A percentile compares a stretch with the other conserved stretches of the same genome.
These are phyloP conservation scores for Curvularia lunata DNA, from an alignment of 2,329 filamentous ascomycete species.

Conservation along the genomic window DNA sequence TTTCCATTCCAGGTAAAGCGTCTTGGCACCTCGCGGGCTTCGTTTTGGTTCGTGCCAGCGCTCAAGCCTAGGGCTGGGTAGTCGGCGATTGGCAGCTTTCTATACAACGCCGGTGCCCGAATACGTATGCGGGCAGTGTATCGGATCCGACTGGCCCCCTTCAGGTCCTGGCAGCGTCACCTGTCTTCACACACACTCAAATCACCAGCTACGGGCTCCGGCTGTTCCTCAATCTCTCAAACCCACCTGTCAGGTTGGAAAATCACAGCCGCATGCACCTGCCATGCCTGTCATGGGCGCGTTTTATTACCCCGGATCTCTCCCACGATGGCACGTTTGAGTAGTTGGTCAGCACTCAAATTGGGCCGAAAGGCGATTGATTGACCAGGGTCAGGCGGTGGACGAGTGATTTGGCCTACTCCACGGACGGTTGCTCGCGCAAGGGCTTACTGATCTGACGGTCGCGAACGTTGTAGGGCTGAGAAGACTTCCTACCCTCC, in stretches of 20 bases:
- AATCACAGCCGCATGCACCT: neutral
- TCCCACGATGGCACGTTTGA: slow-evolving; percentile 7
- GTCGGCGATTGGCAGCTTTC: slow-evolving; percentile 11
- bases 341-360: slow-evolving; percentile 34
- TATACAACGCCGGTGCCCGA: neutral
- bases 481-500: neutral
- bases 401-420: slow-evolving; percentile 8
- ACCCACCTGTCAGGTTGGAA: neutral
- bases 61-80: slow-evolving; percentile 11
- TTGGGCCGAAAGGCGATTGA: slow-evolving; percentile 17
- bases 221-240: neutral
- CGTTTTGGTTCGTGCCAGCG: slow-evolving; percentile 11
- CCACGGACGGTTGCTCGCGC: slow-evolving; percentile 32
- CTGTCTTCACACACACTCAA: neutral
- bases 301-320: slow-evolving; percentile 26
- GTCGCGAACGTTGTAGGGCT: slow-evolving; percentile 15
- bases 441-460: slow-evolving; percentile 36
- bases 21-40: slow-evolving; percentile 9
- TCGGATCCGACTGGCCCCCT: slow-evolving; percentile 3
- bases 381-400: neutral
- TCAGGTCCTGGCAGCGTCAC: neutral
- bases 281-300: neutral
- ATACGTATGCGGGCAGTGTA: neutral
- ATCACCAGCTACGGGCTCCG: neutral
- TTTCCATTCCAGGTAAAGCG: slow-evolving; percentile 17